phyloP scores from a whole-genome alignment of 148 eudicot species.

The Rheum nobile region DNA sequence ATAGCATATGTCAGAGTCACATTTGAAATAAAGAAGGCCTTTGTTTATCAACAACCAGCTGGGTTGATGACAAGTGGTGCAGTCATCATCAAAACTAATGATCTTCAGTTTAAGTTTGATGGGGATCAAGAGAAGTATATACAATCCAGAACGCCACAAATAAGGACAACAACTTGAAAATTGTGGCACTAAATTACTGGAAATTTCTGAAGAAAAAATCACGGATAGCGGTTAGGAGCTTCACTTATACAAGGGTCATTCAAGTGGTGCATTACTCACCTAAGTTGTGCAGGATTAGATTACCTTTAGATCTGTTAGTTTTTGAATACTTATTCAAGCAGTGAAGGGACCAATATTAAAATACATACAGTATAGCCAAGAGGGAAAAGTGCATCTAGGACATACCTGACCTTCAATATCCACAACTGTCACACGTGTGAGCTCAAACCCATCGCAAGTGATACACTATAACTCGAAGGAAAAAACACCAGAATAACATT shows the following conservation, averaged over 20 bases:
- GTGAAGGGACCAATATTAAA: too few relatives aligned
- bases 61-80: neutral
- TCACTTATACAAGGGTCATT: neutral
- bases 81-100: neutral
- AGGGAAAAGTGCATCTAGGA: conserved; percentile 8
- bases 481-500: neutral
- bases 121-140: neutral
- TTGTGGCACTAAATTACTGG: neutral
- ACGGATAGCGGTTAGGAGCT: neutral
- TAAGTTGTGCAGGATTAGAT: neutral
- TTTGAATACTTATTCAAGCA: neutral
- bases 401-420: conserved; percentile 80
- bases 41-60: neutral
- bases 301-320: neutral
- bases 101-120: neutral
- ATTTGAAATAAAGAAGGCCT: neutral
- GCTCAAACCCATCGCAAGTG: conserved; percentile 82
- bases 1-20: neutral
- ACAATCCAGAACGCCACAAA: neutral
- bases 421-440: conserved; percentile 78
- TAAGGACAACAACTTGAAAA: neutral
- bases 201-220: neutral
- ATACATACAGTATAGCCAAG: neutral
- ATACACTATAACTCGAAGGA: conserved; percentile 37
- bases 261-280: neutral